Conservation (phyloP, 108 stramenopile species). For the Mayamaea pseudoterrestris region DNA sequence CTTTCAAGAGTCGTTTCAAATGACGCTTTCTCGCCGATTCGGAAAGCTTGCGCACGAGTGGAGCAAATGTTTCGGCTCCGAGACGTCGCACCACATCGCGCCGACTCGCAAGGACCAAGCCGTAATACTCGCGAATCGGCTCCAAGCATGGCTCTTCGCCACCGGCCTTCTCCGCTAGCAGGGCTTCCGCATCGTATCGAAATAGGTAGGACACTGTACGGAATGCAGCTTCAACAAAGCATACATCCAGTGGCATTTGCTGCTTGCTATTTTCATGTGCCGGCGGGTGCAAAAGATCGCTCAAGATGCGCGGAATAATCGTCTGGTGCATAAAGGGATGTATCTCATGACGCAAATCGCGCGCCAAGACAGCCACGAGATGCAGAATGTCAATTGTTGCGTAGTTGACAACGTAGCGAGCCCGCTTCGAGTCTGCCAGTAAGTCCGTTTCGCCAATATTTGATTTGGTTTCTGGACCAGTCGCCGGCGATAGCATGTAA, state of each 20-base stretch:
- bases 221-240: constrained; percentile 68
- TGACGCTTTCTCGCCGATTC: constrained; percentile 49
- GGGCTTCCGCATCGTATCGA: constrained; percentile 54
- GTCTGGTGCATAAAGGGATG: constrained; percentile 49
- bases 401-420: constrained; percentile 45
- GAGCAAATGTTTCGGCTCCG: constrained; percentile 71
- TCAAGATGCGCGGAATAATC: constrained; percentile 59
- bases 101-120: constrained; percentile 51
- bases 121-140: constrained; percentile 68
- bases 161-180: constrained; percentile 44
- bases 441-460: too few relatives aligned
- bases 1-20: constrained; percentile 51
- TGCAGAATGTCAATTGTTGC: constrained; percentile 79
- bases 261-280: constrained; percentile 35
- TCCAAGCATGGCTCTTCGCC: constrained; percentile 34
- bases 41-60: constrained; percentile 50
- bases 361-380: constrained; percentile 62
- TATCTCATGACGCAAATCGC: constrained; percentile 75
- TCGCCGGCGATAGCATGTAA: constrained; percentile 41
- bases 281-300: constrained; percentile 69
- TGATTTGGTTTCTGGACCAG: constrained; percentile 13
- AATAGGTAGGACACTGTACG: constrained; percentile 70
- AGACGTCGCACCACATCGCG: constrained; percentile 59
- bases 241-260: constrained; percentile 51
- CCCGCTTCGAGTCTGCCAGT: background rate